phyloP scores from a whole-genome alignment of 176 grass and related monocot genomes.

The Bolboschoenus planiculmis region DNA sequence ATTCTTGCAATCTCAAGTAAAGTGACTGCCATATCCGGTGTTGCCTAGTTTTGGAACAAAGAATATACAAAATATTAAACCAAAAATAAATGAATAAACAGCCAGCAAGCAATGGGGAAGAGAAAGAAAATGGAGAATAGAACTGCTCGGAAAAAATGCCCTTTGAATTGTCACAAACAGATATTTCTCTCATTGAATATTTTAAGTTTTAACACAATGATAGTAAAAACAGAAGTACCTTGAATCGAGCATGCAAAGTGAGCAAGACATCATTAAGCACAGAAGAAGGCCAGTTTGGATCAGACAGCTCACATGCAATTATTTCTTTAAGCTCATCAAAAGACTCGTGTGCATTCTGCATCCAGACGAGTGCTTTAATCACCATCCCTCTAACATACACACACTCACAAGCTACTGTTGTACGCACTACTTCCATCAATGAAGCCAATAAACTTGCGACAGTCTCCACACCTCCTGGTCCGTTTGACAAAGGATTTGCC shows the following conservation, averaged over 20 bases:
- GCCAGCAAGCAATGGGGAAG: not conserved
- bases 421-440: constrained; percentile 94
- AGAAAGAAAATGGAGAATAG: not conserved
- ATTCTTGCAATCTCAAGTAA: constrained; percentile 99
- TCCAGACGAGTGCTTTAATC: constrained; percentile 97
- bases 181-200: not conserved
- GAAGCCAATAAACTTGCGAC: constrained; percentile 89
- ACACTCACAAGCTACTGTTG: constrained; percentile 96
- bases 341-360: constrained; percentile 98
- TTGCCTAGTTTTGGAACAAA: constrained; percentile 65
- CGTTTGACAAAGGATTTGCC: constrained; percentile 65
- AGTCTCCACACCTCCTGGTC: constrained; percentile 68
- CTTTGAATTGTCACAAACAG: not conserved
- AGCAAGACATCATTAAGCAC: constrained; percentile 94
- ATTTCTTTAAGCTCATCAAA: constrained; percentile 91
- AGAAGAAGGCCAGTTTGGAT: constrained; percentile 94
- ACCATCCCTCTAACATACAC: constrained; percentile 99
- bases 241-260: constrained; percentile 96
- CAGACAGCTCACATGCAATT: constrained; percentile 95
- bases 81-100: constrained; percentile 22
- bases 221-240: constrained; percentile 42
- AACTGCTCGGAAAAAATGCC: not conserved
- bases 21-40: constrained; percentile 96
- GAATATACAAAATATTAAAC: constrained; percentile 35
- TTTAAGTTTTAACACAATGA: constrained; percentile 4